These are phyloP conservation scores for Dryadomyces quercus-mongolicae DNA, from an alignment of 2,329 filamentous ascomycete species.

Conservation along the genomic window DNA sequence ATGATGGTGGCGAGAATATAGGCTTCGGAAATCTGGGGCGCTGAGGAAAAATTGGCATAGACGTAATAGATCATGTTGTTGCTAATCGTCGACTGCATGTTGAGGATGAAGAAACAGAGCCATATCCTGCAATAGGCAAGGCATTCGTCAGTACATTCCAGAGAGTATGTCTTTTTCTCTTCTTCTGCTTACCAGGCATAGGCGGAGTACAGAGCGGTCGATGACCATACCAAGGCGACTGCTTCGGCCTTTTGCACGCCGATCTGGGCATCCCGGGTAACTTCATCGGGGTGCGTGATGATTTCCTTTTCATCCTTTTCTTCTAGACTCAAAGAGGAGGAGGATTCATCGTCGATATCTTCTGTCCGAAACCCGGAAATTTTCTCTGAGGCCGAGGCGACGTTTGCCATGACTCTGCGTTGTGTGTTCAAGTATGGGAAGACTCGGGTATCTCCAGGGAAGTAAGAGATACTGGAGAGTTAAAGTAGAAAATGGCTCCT, in stretches of 20 bases:
- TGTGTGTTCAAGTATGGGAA: too few species aligned
- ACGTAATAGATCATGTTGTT: conserved; percentile 31
- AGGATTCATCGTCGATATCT: background rate
- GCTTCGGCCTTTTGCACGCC: conserved; percentile 38
- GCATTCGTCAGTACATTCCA: background rate
- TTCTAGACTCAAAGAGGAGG: background rate
- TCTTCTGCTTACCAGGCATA: conserved; percentile 27
- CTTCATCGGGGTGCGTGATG: background rate
- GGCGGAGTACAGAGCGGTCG: conserved; percentile 24
- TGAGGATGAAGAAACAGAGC: conserved; percentile 21
- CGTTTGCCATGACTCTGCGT: background rate
- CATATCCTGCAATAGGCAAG: conserved; percentile 20
- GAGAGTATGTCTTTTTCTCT: too few species aligned
- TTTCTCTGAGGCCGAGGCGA: background rate
- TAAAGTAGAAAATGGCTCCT: too few species aligned
- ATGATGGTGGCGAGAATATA: conserved; percentile 42
- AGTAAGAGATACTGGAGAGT: too few species aligned
- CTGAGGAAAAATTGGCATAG: conserved; percentile 36
- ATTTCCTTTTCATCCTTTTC: background rate
- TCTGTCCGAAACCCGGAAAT: background rate
- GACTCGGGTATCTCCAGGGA: too few species aligned
- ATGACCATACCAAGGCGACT: conserved; percentile 30
- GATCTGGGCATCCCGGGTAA: conserved; percentile 19
- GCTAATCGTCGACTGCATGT: conserved; percentile 16
- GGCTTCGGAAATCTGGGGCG: conserved; percentile 41